Percentiles rank a stretch among this genome's conserved stretches.
Evolutionary conservation across 2,329 filamentous ascomycete genomes (phyloP).

Genomic region (Botrytis porri): DNA sequence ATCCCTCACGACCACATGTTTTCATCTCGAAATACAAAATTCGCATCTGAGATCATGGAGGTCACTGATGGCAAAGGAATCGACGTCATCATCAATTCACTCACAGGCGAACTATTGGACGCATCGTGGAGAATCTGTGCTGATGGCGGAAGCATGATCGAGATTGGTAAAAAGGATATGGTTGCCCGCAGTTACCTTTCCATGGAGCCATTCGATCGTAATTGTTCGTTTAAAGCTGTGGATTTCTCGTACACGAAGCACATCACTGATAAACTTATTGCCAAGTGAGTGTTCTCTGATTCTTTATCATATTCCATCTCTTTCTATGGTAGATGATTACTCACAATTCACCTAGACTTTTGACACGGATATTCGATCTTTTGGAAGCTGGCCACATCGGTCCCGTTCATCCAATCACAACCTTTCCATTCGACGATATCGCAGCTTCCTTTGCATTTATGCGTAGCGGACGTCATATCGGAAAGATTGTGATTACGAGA

Average conservation of each 20-base stretch:
- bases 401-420: conserved; percentile 23
- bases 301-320: background rate
- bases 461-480: conserved; percentile 44
- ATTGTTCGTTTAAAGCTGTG: conserved; percentile 26
- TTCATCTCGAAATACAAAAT: conserved; percentile 1
- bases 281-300: background rate
- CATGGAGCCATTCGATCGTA: conserved; percentile 28
- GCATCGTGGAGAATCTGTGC: conserved; percentile 39
- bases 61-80: background rate
- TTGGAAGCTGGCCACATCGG: conserved; percentile 18
- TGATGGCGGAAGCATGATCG: conserved; percentile 35
- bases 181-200: conserved; percentile 22
- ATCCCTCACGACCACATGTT: conserved; percentile 7
- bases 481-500: conserved; percentile 41
- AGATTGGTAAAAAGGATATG: conserved; percentile 29
- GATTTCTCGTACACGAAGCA: conserved; percentile 24
- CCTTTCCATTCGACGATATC: conserved; percentile 33
- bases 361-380: background rate
- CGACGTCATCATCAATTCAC: conserved; percentile 39
- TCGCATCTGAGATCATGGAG: background rate
- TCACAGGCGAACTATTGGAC: conserved; percentile 33
- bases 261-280: background rate
- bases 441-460: conserved; percentile 34
- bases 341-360: too few relatives aligned
- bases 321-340: background rate